Evolutionary conservation across 345 rosid species (phyloP).

Genomic region (Arabidopsis suecica): DNA sequence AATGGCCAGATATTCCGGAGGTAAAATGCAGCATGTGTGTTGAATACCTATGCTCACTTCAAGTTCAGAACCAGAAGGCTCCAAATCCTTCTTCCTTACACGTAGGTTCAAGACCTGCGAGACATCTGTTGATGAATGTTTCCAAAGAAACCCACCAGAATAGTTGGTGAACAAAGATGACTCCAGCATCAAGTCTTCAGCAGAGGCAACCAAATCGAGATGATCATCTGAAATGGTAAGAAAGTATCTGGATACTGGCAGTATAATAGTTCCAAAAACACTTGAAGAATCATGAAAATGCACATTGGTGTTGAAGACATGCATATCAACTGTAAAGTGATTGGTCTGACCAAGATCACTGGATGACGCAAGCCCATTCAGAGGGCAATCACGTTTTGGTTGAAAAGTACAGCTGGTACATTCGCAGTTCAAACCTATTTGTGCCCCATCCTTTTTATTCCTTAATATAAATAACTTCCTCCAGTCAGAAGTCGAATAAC

Average conservation of each 20-base stretch:
- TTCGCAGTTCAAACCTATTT: constrained; percentile 46
- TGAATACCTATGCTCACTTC: constrained; percentile 88
- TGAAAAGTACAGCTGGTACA: constrained; percentile 37
- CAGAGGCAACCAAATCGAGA: constrained; percentile 72
- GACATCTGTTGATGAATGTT: constrained; percentile 55
- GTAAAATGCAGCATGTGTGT: constrained; percentile 77
- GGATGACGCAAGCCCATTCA: constrained; percentile 41
- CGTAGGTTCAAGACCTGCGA: constrained; percentile 74
- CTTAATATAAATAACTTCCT: constrained; percentile 53
- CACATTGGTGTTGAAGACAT: constrained; percentile 57
- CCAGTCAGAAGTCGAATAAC: constrained; percentile 61
- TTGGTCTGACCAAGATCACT: constrained; percentile 43
- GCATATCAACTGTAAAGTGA: constrained; percentile 53
- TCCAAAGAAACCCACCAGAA: constrained; percentile 70
- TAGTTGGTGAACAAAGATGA: constrained; percentile 69
- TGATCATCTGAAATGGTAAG: constrained; percentile 52
- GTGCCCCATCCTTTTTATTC: constrained; percentile 49
- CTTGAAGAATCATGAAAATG: constrained; percentile 87
- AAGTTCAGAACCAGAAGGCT: constrained; percentile 56
- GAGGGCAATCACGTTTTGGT: constrained; percentile 31
- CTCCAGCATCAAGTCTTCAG: constrained; percentile 65
- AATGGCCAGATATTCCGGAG: constrained; percentile 75
- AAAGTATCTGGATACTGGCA: constrained; percentile 58
- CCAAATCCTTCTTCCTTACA: constrained; percentile 57
- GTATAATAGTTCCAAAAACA: constrained; percentile 64